Base-by-base conservation (phyloP, 306 rosid species). In the Trifolium repens region DNA sequence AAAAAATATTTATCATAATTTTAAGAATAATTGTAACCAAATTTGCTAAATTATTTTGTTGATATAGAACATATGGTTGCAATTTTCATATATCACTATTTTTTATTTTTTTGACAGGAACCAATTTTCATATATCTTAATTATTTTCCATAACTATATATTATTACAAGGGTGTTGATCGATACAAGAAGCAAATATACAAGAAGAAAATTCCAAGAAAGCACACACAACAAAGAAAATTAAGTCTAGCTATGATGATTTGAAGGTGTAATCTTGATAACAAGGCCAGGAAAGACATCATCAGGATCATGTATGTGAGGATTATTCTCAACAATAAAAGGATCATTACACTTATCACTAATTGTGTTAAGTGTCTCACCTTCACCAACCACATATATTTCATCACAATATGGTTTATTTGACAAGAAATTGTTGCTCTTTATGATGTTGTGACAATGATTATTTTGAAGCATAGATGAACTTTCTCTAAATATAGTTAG, bases 281-380 rank as follows among this genome's bases (percentile, higher is more conserved):
- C 78, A 8, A 81, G 78, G 65, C 84, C 84, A 63, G 81, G 81
- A 71, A 70, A 81, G 32, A 81, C 84, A 76, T 81, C 84, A 64
- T 81, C 84, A 34, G 81, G 84, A 22, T 87, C 91, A 72, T 87
- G 84, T 8, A 87, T 85, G 69, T 87, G 91, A 61, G 91, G 89
- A 59, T 87, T 87, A 2, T 80, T 74, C 77, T 87, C 89, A n/a
- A 87, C 85, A 11, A 85, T 87, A 17, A 80, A 85, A 8, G 89
- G 91, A 67, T 87, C 89, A 39, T 77, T 78, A 42, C 91, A 87
- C 76, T 85, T 87, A 15, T 80, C 87, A 54, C 87, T 82, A 35
- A 87, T 87, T 1, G 85, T 82, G 50, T 87, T 85, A 50, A 87
- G 87, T 2, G 88, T 84, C 73, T 84, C 91, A 10, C 88, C 87